A percentile compares a stretch with the other conserved stretches of the same genome.
Conservation (phyloP, 2,329 filamentous ascomycete species). For the Penicillium sp. region DNA sequence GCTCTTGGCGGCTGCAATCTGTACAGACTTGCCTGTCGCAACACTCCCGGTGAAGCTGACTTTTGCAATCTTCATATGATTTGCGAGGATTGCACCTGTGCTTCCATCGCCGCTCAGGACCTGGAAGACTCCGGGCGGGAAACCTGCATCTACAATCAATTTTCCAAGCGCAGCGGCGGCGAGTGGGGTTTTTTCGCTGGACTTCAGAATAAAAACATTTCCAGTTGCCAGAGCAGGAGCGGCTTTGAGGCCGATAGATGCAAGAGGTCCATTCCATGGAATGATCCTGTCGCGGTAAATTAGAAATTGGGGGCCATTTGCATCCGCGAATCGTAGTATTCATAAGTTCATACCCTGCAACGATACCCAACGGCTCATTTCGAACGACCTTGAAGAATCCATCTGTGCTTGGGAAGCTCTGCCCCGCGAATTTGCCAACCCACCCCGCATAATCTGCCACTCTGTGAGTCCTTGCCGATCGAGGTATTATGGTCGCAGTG, state of each 20-base stretch:
- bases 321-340: neutral
- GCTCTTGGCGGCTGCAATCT: conserved; percentile 64
- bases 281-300: conserved; percentile 61
- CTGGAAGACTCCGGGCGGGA: conserved; percentile 66
- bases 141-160: conserved; percentile 63
- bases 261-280: conserved; percentile 83
- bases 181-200: conserved; percentile 69
- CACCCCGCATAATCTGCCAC: conserved; percentile 18
- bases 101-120: conserved; percentile 75
- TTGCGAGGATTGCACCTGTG: conserved; percentile 69
- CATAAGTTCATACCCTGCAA: neutral
- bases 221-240: conserved; percentile 69
- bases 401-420: conserved; percentile 6
- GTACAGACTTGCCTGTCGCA: conserved; percentile 62
- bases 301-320: neutral
- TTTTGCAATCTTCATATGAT: conserved; percentile 68
- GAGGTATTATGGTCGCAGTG: neutral
- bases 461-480: too few relatives aligned
- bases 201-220: conserved; percentile 67
- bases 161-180: conserved; percentile 64
- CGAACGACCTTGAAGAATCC: conserved; percentile 37
- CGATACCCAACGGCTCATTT: conserved; percentile 74
- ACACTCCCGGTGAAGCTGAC: conserved; percentile 67
- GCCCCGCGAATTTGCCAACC: conserved; percentile 15
- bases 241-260: conserved; percentile 84